Evolutionary conservation across 2,329 filamentous ascomycete species (phyloP), one percentile per base, ranked within the genome.

Genomic region (Aspergillus versicolor): DNA sequence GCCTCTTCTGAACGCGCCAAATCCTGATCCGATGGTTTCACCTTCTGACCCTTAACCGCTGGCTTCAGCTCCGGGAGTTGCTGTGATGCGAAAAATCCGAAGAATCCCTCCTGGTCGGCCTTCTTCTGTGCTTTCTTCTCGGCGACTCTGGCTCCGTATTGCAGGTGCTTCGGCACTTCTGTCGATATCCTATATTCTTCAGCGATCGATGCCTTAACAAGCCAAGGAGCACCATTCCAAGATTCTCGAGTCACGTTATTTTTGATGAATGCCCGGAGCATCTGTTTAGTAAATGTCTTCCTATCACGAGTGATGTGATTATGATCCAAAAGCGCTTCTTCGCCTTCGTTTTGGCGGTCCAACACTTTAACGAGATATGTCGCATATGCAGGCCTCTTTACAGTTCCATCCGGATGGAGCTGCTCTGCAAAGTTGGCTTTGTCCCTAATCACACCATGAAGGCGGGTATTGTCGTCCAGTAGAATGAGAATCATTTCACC

Each of bases 151-250:
- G 84, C 90, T 62, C 93, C 91, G 70, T 95, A 88, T 52, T 88
- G 88, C 15, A 96, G 80, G 68, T 95, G 88, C 51, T 87, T 83
- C 6, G 94, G 94, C 12, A 97, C 86, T 52, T 91, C 86, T n/a
- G 87, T 92, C 60, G 91, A 88, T 61, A 99, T 94, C 61, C 91
- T 88, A 73, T 94, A 96, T 61, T 88, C 83, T 45, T 86, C 85
- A 1, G 94, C 94, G 58, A 96, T 87, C 53, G 91, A 87, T 37
- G 89, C 84, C 76, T 95, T 97, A 17, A 97, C 93, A 54, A 96
- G 79, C 94, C 94, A 99, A 0, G 94, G 93, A 0, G 94, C 94
- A n/a, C 93, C 93, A 59, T 87, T 93, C 91, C 92, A 97, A 4
- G 91, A 85, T 69, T 97, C 94, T 60, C 93, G 82, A 2, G 88